Conservation (phyloP, 2,329 filamentous ascomycete species). For the Thelonectria discophora region DNA sequence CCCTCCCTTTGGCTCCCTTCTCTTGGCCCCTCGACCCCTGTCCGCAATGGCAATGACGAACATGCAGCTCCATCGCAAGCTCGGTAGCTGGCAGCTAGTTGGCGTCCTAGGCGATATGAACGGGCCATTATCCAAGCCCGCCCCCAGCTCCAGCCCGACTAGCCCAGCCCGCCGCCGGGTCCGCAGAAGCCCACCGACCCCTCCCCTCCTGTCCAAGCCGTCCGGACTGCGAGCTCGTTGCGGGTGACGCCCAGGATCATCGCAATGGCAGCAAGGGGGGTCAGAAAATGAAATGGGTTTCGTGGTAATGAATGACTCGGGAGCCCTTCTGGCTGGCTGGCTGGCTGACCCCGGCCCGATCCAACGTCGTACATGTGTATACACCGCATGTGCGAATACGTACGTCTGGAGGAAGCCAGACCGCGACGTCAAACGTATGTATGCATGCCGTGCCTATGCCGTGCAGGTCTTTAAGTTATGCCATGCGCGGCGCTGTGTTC, state of each 20-base stretch:
- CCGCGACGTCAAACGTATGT: neutral
- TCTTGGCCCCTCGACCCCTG: conserved; percentile 21
- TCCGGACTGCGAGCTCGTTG: conserved; percentile 6
- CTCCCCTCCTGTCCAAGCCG: conserved; percentile 10
- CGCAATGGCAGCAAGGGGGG: conserved; percentile 13
- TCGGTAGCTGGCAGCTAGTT: conserved; percentile 43
- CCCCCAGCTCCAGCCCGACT: conserved; percentile 33
- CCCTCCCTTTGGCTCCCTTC: conserved; percentile 5
- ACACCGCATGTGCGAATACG: neutral
- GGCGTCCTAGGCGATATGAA: conserved; percentile 35
- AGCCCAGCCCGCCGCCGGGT: conserved; percentile 28
- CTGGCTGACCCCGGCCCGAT: conserved; percentile 10
- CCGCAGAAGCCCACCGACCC: conserved; percentile 21
- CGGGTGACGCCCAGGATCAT: conserved; percentile 6
- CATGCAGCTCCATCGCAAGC: conserved; percentile 40
- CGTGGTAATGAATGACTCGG: conserved; percentile 17
- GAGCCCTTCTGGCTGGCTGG: conserved; percentile 6
- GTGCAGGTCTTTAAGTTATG: conserved; percentile 9
- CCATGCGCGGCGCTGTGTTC: conserved; percentile 15
- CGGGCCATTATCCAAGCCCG: conserved; percentile 36
- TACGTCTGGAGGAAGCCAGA: neutral
- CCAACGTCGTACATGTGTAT: neutral
- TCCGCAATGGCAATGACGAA: conserved; percentile 40
- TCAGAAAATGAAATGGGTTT: conserved; percentile 2
- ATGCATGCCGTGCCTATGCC: conserved; percentile 11